These are phyloP conservation scores for Leishmania guyanensis DNA, from an alignment of 208 protist species.

Conservation along the genomic window DNA sequence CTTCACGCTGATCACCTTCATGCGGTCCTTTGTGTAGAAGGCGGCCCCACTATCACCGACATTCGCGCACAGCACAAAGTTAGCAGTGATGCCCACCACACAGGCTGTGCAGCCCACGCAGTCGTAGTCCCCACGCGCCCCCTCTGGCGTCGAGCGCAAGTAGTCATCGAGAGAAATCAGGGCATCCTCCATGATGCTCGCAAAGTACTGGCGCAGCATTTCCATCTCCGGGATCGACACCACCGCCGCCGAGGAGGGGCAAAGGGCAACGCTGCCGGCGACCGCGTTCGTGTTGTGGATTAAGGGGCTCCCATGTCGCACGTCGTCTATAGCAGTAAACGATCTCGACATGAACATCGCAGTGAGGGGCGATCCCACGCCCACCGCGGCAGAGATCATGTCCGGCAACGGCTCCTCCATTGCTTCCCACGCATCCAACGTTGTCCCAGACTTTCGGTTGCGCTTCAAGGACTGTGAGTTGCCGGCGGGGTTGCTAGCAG, in stretches of 20 bases:
- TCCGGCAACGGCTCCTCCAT: slow-evolving; percentile 18
- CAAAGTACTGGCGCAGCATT: slow-evolving; percentile 70
- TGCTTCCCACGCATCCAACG: slow-evolving; percentile 24
- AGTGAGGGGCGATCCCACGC: slow-evolving; percentile 2
- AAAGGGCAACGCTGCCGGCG: slow-evolving; percentile 7
- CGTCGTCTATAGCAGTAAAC: neutral
- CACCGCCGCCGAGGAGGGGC: slow-evolving; percentile 17
- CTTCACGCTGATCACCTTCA: slow-evolving; percentile 55
- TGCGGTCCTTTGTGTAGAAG: slow-evolving; percentile 52
- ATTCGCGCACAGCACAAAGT: slow-evolving; percentile 83
- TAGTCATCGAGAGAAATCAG: slow-evolving; percentile 66
- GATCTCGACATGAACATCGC: neutral
- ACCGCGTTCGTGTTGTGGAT: slow-evolving; percentile 3
- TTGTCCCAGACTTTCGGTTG: slow-evolving; percentile 11
- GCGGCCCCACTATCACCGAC: slow-evolving; percentile 79
- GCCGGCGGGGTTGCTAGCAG: neutral
- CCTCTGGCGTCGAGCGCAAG: slow-evolving; percentile 49
- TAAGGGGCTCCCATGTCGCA: neutral
- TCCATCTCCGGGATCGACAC: slow-evolving; percentile 58
- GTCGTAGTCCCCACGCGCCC: slow-evolving; percentile 67
- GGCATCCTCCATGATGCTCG: slow-evolving; percentile 74
- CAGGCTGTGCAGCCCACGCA: slow-evolving; percentile 81
- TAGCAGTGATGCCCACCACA: slow-evolving; percentile 70
- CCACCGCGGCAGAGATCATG: neutral
- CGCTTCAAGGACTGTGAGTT: neutral